Evolutionary conservation across 305 asterid species (phyloP).

Genomic region (Salvia sclarea): DNA sequence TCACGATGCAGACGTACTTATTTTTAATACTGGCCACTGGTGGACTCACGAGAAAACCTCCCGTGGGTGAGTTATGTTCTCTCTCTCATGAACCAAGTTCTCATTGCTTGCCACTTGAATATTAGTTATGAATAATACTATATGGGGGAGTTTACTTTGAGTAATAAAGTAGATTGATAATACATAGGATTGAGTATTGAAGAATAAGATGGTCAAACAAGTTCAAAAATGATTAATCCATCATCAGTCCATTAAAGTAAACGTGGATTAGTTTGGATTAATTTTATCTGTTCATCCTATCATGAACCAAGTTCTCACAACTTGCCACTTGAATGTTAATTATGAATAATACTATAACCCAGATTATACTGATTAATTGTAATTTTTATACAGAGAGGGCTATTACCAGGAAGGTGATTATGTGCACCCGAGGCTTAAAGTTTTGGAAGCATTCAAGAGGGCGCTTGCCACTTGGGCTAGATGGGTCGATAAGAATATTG

Average conservation of each 20-base stretch:
- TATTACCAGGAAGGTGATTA: conserved; percentile 91
- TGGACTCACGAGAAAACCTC: conserved; percentile 99
- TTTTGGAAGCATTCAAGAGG: conserved; percentile 83
- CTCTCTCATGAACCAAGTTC: neutral
- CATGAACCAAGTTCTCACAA: too few species aligned
- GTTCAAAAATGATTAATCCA: too few species aligned
- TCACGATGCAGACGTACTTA: conserved; percentile 78
- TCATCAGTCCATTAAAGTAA: too few species aligned
- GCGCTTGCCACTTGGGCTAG: conserved; percentile 78
- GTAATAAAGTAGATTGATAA: too few species aligned
- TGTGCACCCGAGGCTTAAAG: conserved; percentile 76
- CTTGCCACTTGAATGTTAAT: neutral
- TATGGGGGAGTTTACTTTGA: too few species aligned
- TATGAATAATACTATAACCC: neutral
- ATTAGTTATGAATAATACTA: neutral
- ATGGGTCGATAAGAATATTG: conserved; percentile 80
- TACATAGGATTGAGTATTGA: too few species aligned
- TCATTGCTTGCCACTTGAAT: neutral
- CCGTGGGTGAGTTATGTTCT: conserved; percentile 57
- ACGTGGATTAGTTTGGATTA: too few species aligned
- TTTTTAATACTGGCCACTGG: conserved; percentile 97
- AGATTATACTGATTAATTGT: neutral
- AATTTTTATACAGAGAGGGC: conserved; percentile 51
- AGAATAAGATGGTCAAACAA: too few species aligned
- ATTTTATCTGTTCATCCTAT: too few species aligned